Percentiles rank a stretch among this genome's conserved stretches.
phyloP scores from a whole-genome alignment of 2,329 filamentous ascomycete genomes.

The Keithomyces neogunnii region DNA sequence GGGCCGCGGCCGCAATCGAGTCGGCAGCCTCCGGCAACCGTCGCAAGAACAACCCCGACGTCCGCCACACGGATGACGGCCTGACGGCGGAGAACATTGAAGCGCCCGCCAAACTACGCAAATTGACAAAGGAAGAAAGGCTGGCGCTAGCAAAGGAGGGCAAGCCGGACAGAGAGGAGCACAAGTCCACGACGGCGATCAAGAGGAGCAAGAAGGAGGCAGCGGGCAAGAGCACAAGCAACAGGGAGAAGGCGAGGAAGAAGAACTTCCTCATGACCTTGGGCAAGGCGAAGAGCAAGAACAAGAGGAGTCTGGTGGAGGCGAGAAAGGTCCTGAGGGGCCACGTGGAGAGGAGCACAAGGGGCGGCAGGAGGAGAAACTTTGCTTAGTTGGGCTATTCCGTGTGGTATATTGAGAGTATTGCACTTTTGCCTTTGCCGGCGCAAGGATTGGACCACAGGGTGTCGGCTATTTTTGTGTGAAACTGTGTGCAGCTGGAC shows the following conservation, averaged over 20 bases:
- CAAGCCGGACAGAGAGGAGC: conserved; percentile 67
- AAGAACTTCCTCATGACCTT: conserved; percentile 99
- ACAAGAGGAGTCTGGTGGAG: conserved; percentile 87
- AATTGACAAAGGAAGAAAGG: conserved; percentile 83
- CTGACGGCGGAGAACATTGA: conserved; percentile 90
- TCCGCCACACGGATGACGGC: conserved; percentile 74
- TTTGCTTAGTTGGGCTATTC: conserved; percentile 4
- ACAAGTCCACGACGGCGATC: conserved; percentile 78
- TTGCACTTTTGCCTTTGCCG: no score
- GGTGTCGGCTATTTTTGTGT: no score
- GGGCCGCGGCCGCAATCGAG: conserved; percentile 62
- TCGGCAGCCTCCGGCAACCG: conserved; percentile 43
- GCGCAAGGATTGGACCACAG: no score
- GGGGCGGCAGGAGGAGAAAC: conserved; percentile 76
- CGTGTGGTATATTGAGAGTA: no score
- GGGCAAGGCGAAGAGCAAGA: conserved; percentile 90
- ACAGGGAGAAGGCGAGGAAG: conserved; percentile 90
- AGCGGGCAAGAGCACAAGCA: conserved; percentile 92
- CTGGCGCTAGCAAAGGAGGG: conserved; percentile 76
- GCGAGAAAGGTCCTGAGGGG: conserved; percentile 71
- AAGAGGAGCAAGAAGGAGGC: conserved; percentile 79
- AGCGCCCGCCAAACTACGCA: conserved; percentile 71
- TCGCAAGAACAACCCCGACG: conserved; percentile 38
- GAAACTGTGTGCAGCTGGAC: no score
- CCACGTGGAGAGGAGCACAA: conserved; percentile 76